Evolutionary conservation across 2,329 filamentous ascomycete genomes (phyloP), one percentile per base, ranked within the genome.

Genomic region (Fusarium anthophilum): DNA sequence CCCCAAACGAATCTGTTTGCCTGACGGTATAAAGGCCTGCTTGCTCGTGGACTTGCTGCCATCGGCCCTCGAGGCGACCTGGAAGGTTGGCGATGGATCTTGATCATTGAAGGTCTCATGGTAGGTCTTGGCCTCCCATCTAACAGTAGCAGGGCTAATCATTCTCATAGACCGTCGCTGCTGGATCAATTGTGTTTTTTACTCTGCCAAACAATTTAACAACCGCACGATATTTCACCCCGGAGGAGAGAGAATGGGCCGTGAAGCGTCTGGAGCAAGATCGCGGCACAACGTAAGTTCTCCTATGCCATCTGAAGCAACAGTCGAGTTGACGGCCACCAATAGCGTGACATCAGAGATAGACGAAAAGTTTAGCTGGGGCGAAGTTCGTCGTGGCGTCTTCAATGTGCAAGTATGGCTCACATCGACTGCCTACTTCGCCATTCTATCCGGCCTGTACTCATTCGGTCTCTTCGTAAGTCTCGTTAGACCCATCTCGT

Each of bases 61-160:
- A 63, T 63, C 10, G 60, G 60, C 1, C 51, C 60, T 1, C 22
- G 51, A 26, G 53, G 51, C 6, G 32, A 30, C 18, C 8, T 63
- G 4, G 60, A 63, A 39, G 60, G 60, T 9, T 63, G 60, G 60
- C 28, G 60, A 41, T 63, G 60, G 60, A 63, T 63, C 14, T 10
- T 63, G 6, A 63, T 63, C 15, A 58, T 58, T 28, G 60, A 63
- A 26, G 60, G 60, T 1, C 24, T 63, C 2, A 58, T 63, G 39
- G 60, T 63, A 10, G 4, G 53, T 28, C 2, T 18, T 18, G 9
- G 35, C 17, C 9, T 37, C 35, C 15, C 35, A 6, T 37, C 17
- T 1, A 18, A 18, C 17, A 37, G 35, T 37, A 37, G 35, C 10
- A 2, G 35, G 17, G 8, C 35, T 37, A 18, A 37, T 37, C 35